Evolutionary conservation across 306 rosid species (phyloP), one percentile per base, ranked within the genome.

Genomic region (Parietaria judaica): DNA sequence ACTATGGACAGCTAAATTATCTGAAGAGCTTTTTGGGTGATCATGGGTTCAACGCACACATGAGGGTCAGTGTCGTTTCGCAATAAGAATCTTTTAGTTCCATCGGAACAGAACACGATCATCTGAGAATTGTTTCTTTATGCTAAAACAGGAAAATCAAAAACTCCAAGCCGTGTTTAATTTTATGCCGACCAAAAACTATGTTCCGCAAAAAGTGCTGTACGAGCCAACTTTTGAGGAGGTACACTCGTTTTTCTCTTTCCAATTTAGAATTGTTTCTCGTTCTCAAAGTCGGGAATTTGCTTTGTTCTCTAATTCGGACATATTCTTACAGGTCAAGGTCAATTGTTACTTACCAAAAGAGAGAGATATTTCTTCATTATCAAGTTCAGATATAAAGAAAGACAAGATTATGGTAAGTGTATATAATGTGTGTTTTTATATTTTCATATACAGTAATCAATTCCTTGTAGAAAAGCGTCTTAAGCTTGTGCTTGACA

Each of bases 131-230:
- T 56, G 1, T 17, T 4, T 63, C 61, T 44, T 36, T 31, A 14
- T 52, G 14, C 14, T 60, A 37, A 43, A 60, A 56, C 65, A 79
- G 83, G 72, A 36, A 71, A 79, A 71, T 61, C 67, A 67, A 56
- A 48, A 71, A 41, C 61, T 79, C 11, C 80, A 75, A 35, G 4
- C 36, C 51, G 46, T 61, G 36, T 75, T 75, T 12, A 56, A 64
- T 23, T 74, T 66, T 38, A 51, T n/a, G 36, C 69, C 71, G 41
- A 49, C 4, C 1, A 5, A 48, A 50, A 38, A 6, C 16, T 10
- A 50, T n/a, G 3, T 13, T 56, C 14, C 75, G 62, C 60, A 8
- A 6, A 41, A n/a, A 56, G 71, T 48, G 36, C 54, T 78, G n/a
- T 78, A 74, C 68, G 72, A 37, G 35, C 63, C 80, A 11, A 56